Evolutionary conservation across 352 stramenopile species (phyloP), one percentile per base, ranked within the genome.

Genomic region (Globisporangium nodosum): DNA sequence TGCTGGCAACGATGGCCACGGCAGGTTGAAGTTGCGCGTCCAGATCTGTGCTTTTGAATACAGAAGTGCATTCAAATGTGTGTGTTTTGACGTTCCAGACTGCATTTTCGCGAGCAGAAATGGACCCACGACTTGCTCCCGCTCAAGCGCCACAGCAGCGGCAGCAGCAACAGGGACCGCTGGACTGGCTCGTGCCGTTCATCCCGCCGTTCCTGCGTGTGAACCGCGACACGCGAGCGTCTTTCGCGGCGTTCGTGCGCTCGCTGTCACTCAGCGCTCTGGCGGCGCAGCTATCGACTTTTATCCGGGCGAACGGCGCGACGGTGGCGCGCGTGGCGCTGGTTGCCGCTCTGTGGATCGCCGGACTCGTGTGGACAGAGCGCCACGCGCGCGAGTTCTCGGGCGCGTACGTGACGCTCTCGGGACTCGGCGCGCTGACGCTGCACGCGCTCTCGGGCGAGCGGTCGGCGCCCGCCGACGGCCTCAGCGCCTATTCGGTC

Each of bases 111-210:
- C 43, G 27, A 43, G 40, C 49, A 27, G 49, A 60, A 1, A 60
- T 58, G 40, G 54, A 69, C 15, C 52, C 13, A 33, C 37, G 18
- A 35, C 24, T 42, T 15, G n/a, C 24, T 30, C 27, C 50, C 52
- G 30, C 16, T 49, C 40, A 20, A 8, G 24, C 31, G 27, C 31
- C 31, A 33, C 37, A n/a, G 8, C 49, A 18, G 48, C 24, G 30
- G 8, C 49, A 18, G 49, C 37, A 3, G 50, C 56, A 78, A 8
- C 63, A 67, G 54, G 78, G 74, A 0, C 65, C 77, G 5, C 59
- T 89, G 12, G 81, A 89, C 55, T 91, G 80, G 81, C 61, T 92
- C 49, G 66, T 92, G 54, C 81, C 84, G n/a, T 94, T 94, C 53
- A 81, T 94, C 45, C 85, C 85, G 39, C 85, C 85, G 31, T 74